phyloP scores from a whole-genome alignment of 2,329 filamentous ascomycete genomes.

The Scolecobasidium constrictum region DNA sequence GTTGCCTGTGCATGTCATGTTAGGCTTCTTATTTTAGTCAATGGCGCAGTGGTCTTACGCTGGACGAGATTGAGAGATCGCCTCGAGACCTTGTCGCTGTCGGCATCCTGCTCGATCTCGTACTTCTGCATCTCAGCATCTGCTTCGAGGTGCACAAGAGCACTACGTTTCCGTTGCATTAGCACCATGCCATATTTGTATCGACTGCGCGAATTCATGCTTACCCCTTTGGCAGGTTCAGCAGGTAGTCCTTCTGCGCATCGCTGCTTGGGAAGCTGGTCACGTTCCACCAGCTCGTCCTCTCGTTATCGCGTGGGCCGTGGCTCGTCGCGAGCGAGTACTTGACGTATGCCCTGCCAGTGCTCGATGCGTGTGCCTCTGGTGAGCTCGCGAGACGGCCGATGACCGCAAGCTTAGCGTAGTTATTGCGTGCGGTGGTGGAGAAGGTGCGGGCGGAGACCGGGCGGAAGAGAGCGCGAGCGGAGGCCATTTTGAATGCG shows the following conservation, averaged over 20 bases:
- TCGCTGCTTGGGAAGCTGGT: constrained; percentile 61
- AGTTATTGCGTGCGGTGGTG: constrained; percentile 48
- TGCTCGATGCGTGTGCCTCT: constrained; percentile 60
- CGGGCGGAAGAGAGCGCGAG: constrained; percentile 37
- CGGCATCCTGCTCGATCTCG: constrained; percentile 40
- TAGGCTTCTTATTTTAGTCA: no score
- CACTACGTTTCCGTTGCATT: constrained; percentile 36
- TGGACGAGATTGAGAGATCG: constrained; percentile 63
- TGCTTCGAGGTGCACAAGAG: constrained; percentile 73
- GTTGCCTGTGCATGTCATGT: constrained; percentile 31
- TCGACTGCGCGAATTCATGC: constrained; percentile 19
- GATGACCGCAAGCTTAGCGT: constrained; percentile 77
- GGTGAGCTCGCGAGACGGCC: constrained; percentile 74
- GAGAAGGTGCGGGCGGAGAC: constrained; percentile 61
- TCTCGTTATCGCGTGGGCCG: constrained; percentile 58
- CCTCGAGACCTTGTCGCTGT: constrained; percentile 54
- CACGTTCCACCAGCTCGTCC: constrained; percentile 79
- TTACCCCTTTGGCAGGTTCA: constrained; percentile 74
- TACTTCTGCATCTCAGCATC: constrained; percentile 61
- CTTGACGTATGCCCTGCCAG: constrained; percentile 61
- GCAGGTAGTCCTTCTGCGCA: constrained; percentile 57
- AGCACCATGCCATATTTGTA: neutral
- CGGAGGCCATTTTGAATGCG: constrained; percentile 13
- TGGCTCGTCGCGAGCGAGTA: constrained; percentile 64
- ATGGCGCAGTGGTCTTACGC: no score